Conservation (phyloP, 2,329 filamentous ascomycete genomes). For the Monilinia polystroma region DNA sequence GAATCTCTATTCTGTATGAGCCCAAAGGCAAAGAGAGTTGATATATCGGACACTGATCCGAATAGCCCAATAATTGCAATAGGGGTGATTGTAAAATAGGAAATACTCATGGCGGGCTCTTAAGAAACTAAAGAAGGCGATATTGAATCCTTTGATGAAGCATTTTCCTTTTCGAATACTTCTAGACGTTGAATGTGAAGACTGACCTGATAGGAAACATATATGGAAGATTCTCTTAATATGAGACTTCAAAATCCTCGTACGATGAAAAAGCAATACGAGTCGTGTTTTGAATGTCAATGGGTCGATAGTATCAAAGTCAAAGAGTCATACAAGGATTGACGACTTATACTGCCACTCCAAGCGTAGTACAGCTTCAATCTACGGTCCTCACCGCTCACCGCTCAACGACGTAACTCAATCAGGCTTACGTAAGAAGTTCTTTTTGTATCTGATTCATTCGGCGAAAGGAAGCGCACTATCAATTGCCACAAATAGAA, state of each 20-base stretch:
- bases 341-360: constrained; percentile 7
- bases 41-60: constrained; percentile 19
- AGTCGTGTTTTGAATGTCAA: constrained; percentile 1
- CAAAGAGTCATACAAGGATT: constrained; percentile 11
- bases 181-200: neutral
- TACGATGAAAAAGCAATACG: neutral
- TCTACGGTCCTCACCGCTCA: neutral
- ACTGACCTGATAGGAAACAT: neutral
- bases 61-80: constrained; percentile 7
- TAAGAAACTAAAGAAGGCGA: neutral
- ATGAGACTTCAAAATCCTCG: neutral
- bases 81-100: constrained; percentile 5
- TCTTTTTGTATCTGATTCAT: constrained; percentile 26
- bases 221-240: neutral
- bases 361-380: neutral
- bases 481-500: constrained; percentile 21
- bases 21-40: constrained; percentile 22
- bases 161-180: constrained; percentile 2
- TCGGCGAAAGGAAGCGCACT: constrained; percentile 15
- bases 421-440: constrained; percentile 12
- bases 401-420: constrained; percentile 11
- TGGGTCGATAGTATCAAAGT: neutral
- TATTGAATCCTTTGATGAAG: constrained; percentile 11
- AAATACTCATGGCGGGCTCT: constrained; percentile 12
- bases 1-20: constrained; percentile 23